Conservation (phyloP, 306 rosid species). For the Trichosanthes cucumerina region DNA sequence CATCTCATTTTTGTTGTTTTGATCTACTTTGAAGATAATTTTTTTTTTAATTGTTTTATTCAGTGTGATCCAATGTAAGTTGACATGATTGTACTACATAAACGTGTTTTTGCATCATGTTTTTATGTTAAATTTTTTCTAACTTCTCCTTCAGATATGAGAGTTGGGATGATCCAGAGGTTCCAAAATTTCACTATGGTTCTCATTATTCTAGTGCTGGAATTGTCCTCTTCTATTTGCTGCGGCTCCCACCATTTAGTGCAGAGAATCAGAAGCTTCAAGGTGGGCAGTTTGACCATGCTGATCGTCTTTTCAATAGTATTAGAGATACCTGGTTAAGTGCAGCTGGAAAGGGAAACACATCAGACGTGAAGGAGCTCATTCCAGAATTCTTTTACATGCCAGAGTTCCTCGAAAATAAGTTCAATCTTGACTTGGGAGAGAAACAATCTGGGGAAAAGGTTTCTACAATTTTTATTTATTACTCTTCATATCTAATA, state of each 20-base stretch:
- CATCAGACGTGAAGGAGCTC: slow-evolving; percentile 97
- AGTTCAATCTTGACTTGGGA: slow-evolving; percentile 90
- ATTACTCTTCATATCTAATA: not conserved
- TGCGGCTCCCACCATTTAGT: slow-evolving; percentile 96
- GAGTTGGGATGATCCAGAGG: slow-evolving; percentile 99
- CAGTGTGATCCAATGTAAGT: not conserved
- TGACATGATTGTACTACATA: not conserved
- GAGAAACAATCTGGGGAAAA: slow-evolving; percentile 99
- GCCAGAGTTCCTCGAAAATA: slow-evolving; percentile 88
- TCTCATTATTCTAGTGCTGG: slow-evolving; percentile 99
- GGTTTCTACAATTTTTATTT: slow-evolving; percentile 33
- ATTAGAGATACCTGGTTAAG: slow-evolving; percentile 93
- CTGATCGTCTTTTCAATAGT: slow-evolving; percentile 98
- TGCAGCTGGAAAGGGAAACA: slow-evolving; percentile 98
- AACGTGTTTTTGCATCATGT: not conserved
- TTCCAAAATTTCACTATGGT: slow-evolving; percentile 96
- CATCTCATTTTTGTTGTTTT: not conserved
- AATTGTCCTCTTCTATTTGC: slow-evolving; percentile 92
- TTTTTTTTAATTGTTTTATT: not conserved
- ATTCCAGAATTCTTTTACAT: slow-evolving; percentile 98
- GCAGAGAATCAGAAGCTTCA: slow-evolving; percentile 93
- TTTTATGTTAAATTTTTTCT: not conserved
- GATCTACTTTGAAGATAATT: not conserved
- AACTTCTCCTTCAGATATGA: slow-evolving; percentile 45
- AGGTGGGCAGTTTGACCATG: slow-evolving; percentile 99